Evolutionary conservation across 2,329 filamentous ascomycete species (phyloP), one percentile per base, ranked within the genome.

Genomic region (Cladosporium sp.): DNA sequence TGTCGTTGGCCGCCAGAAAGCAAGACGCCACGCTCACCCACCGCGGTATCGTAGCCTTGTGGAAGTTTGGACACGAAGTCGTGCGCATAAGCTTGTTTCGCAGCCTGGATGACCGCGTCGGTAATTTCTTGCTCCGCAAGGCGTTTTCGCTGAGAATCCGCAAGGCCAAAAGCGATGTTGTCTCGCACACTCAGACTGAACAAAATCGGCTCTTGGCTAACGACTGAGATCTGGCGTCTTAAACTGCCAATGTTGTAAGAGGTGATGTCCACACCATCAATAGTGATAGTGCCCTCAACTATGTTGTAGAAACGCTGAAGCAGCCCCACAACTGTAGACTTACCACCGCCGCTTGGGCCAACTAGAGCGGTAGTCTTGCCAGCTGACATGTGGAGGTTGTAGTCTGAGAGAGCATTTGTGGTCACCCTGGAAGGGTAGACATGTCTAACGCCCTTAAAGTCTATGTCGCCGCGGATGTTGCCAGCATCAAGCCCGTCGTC

Each of bases 391-490:
- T 47, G 42, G 15, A 97, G 82, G 58, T 80, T 88, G 58, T 96
- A 88, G 62, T 86, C 85, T 36, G 92, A 79, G 85, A 97, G 91
- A 39, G 96, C 89, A 3, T 85, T 83, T 3, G 95, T 90, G 66
- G 96, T 91, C 0, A 91, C 89, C n/a, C 92, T 84, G 4, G 91
- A 96, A 3, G 92, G 92, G 68, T 97, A 97, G 64, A 96, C 91
- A 73, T 95, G 91, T 72, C 89, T 92, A 69, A 97, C 81, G 65
- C 89, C 82, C 64, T 86, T 84, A 51, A 97, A 81, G 61, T 91
- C 87, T 59, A 97, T 87, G 17, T 84, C 84, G 30, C 92, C 92
- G 59, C 87, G 78, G 1, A 96, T 82, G 19, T 83, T 74, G 1
- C 89, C 85, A 1, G 93, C 81, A 64, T 81, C 90, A 55, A 83